Evolutionary conservation across 768 basidiomycete genomes (phyloP).

Genomic region (Russula vinacea): DNA sequence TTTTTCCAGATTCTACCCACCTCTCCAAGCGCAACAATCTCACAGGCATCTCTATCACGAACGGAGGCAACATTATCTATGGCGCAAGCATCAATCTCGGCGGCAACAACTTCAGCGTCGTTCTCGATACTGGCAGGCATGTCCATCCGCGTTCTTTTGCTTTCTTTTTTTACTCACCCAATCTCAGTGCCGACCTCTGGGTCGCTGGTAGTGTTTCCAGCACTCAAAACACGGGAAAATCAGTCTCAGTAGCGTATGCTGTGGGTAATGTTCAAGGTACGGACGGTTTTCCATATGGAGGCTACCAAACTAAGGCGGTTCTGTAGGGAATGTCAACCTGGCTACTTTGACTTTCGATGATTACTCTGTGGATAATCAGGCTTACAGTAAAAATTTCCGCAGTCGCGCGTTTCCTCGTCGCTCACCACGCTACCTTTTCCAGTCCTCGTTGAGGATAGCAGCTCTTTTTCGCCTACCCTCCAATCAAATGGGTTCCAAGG

Average conservation of each 20-base stretch:
- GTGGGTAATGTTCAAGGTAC: conserved; percentile 63
- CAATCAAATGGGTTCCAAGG: conserved; percentile 62
- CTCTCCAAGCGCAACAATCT: conserved; percentile 18
- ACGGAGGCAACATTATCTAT: conserved; percentile 72
- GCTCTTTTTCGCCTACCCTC: conserved; percentile 61
- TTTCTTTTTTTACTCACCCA: conserved; percentile 16
- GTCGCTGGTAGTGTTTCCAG: conserved; percentile 50
- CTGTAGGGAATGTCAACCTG: conserved; percentile 53
- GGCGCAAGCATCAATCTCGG: conserved; percentile 68
- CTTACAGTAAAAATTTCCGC: conserved; percentile 54
- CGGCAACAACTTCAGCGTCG: conserved; percentile 53
- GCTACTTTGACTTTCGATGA: conserved; percentile 53
- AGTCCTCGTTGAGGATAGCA: conserved; percentile 66
- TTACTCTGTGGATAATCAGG: conserved; percentile 59
- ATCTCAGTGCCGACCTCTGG: conserved; percentile 70
- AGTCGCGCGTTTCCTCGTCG: neutral
- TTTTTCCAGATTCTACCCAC: neutral
- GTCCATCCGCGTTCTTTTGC: conserved; percentile 16
- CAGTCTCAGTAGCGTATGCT: conserved; percentile 60
- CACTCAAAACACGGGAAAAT: conserved; percentile 54
- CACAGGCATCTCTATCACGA: conserved; percentile 46
- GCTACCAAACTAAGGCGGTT: neutral
- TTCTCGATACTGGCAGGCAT: conserved; percentile 78
- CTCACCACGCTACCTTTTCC: neutral
- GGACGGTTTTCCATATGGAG: conserved; percentile 20